Evolutionary conservation across 208 protist species (phyloP).

Genomic region (Trypanosoma theileri): DNA sequence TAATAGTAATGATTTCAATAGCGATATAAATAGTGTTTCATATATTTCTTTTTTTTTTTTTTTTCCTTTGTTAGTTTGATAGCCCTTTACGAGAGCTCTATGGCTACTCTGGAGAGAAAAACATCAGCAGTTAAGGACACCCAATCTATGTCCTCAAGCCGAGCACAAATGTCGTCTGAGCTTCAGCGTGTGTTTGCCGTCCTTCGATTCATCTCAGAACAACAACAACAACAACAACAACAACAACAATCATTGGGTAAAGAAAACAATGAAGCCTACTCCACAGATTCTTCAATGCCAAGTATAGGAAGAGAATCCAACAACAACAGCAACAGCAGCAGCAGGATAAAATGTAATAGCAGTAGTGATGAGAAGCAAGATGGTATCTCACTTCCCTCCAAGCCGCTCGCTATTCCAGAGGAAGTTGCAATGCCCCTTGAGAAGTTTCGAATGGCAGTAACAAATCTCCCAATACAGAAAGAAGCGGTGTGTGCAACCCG

Average conservation of each 20-base stretch:
- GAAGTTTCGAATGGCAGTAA: conserved; percentile 58
- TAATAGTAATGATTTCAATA: no score
- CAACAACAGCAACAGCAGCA: no score
- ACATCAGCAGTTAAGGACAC: neutral
- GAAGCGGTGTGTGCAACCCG: conserved; percentile 26
- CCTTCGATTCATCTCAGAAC: conserved; percentile 52
- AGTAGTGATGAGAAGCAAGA: neutral
- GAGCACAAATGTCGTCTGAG: conserved; percentile 22
- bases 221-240: neutral
- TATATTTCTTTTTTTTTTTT: no score
- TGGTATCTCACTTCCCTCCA: neutral
- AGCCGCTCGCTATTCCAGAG: conserved; percentile 33
- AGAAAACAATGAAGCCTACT: neutral
- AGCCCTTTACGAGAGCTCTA: no score
- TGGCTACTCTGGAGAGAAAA: neutral
- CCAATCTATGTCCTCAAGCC: neutral
- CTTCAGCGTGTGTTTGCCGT: conserved; percentile 55
- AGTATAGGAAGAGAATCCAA: conserved; percentile 19
- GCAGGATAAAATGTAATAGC: neutral
- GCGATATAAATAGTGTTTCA: no score
- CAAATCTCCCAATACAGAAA: conserved; percentile 44
- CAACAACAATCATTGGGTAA: neutral
- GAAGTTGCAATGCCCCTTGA: conserved; percentile 39
- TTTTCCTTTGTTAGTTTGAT: no score
- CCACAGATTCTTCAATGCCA: neutral